A percentile compares a stretch with the other conserved stretches of the same genome.
Conservation (phyloP, 768 basidiomycete genomes). For the Russula compacta region DNA sequence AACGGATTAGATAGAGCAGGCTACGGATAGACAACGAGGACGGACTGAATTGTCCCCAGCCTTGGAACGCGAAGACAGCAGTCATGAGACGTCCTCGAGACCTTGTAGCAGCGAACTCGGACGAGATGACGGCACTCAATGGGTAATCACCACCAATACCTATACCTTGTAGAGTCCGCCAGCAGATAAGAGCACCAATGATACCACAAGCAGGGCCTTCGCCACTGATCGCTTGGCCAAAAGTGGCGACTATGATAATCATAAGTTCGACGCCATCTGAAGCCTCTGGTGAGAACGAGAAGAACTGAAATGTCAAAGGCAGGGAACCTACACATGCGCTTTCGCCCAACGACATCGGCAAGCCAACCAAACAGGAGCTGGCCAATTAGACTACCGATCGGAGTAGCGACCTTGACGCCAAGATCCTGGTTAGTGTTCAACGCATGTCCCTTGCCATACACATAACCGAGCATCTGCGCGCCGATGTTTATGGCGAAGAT, state of each 20-base stretch:
- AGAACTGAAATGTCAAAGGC: neutral
- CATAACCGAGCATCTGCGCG: constrained; percentile 73
- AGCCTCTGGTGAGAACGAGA: neutral
- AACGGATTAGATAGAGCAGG: neutral
- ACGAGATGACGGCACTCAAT: constrained; percentile 75
- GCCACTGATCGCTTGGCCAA: constrained; percentile 72
- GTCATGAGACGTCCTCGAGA: constrained; percentile 83
- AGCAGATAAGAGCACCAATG: constrained; percentile 69
- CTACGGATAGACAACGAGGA: constrained; percentile 4
- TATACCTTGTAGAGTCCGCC: constrained; percentile 77
- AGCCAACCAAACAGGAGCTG: constrained; percentile 40
- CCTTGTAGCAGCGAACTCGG: constrained; percentile 75
- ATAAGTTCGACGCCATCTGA: constrained; percentile 68
- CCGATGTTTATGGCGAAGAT: constrained; percentile 89
- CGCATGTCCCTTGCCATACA: constrained; percentile 42
- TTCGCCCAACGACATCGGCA: constrained; percentile 36
- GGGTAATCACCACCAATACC: constrained; percentile 92
- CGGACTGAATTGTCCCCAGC: constrained; percentile 77
- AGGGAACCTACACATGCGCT: constrained; percentile 51
- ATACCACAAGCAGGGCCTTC: constrained; percentile 57
- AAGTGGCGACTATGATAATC: constrained; percentile 74
- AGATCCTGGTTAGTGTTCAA: constrained; percentile 39
- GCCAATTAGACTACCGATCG: constrained; percentile 33
- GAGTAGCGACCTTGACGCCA: constrained; percentile 37
- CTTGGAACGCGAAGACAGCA: constrained; percentile 78